Evolutionary conservation across 495 filamentous ascomycete species (phyloP).

Genomic region (Annulohypoxylon stygium): DNA sequence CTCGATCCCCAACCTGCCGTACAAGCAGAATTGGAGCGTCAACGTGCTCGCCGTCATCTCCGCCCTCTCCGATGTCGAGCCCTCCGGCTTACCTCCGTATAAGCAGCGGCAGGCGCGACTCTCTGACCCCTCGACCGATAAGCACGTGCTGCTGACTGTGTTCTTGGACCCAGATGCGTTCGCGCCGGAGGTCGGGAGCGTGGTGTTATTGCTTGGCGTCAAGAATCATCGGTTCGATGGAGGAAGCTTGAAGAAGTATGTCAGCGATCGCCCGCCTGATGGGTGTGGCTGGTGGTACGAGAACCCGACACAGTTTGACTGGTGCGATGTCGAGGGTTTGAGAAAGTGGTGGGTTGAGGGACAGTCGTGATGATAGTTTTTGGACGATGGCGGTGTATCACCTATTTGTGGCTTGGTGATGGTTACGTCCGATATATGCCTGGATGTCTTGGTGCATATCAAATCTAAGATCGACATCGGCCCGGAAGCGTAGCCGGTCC

Average conservation of each 20-base stretch:
- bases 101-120: conserved; percentile 59
- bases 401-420: not conserved
- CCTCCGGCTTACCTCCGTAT: conserved; percentile 55
- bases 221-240: conserved; percentile 64
- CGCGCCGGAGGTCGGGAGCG: conserved; percentile 54
- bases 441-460: too few relatives aligned
- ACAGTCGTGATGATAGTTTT: not conserved
- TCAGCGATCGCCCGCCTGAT: conserved; percentile 50
- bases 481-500: too few relatives aligned
- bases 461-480: too few relatives aligned
- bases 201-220: conserved; percentile 59
- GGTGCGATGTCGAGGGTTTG: conserved; percentile 58
- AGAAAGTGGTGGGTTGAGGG: conserved; percentile 56
- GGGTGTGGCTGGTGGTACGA: conserved; percentile 61
- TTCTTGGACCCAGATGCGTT: conserved; percentile 61
- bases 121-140: conserved; percentile 56
- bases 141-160: conserved; percentile 59
- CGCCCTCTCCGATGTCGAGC: conserved; percentile 56
- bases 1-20: conserved; percentile 58
- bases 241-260: conserved; percentile 63
- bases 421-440: not conserved
- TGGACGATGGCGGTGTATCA: not conserved
- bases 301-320: conserved; percentile 53
- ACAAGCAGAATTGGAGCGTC: conserved; percentile 64
- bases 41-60: conserved; percentile 60